A percentile compares a stretch with the other conserved stretches of the same genome.
Conservation (phyloP, 129 eudicot genomes). For the Lactuca sativa region DNA sequence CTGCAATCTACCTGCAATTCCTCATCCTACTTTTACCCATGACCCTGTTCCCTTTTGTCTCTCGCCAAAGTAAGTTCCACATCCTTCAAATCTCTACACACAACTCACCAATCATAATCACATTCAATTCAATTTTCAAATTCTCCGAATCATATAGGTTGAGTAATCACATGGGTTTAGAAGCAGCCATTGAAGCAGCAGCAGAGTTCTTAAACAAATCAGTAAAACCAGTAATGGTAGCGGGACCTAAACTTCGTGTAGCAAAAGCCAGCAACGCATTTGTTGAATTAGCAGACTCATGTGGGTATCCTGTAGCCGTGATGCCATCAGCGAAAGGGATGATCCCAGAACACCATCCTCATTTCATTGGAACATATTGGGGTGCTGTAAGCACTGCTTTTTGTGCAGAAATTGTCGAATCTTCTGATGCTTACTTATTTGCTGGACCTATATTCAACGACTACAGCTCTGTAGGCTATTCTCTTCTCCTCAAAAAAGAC, state of each 20-base stretch:
- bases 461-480: not conserved
- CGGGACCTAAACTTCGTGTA: not conserved
- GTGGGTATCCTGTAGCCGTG: not conserved
- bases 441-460: not conserved
- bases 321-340: not conserved
- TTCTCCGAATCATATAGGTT: not conserved
- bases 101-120: not conserved
- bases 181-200: not conserved
- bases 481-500: not conserved
- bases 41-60: not conserved
- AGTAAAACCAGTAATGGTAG: not conserved
- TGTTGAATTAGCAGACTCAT: not conserved
- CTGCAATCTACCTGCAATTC: conserved; percentile 34
- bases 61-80: not conserved
- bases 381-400: not conserved
- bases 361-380: not conserved
- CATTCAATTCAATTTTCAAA: not conserved
- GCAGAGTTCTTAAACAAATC: not conserved
- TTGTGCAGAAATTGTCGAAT: not conserved
- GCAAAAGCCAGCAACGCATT: not conserved
- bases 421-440: not conserved
- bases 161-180: not conserved
- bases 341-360: not conserved
- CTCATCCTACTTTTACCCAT: not conserved
- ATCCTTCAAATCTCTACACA: not conserved